Evolutionary conservation across 176 grass and related monocot species (phyloP).

Genomic region (Juncus effusus): DNA sequence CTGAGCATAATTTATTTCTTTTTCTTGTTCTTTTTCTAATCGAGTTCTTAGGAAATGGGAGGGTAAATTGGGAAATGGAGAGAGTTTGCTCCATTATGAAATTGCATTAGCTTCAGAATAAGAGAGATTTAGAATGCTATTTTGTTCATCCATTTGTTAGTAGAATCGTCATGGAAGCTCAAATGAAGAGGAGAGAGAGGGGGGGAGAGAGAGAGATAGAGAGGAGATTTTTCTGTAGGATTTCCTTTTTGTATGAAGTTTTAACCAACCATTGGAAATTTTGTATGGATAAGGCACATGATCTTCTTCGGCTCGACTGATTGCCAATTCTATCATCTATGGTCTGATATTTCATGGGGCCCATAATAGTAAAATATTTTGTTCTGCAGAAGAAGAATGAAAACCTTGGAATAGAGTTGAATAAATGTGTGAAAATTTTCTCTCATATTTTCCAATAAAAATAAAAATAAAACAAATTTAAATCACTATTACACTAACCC

Average conservation of each 20-base stretch:
- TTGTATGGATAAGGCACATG: conserved; percentile 17
- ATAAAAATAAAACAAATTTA: background rate
- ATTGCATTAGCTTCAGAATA: background rate
- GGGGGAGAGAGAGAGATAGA: too few species aligned
- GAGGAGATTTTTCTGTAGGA: too few species aligned
- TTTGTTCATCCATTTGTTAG: background rate
- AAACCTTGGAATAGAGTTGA: background rate
- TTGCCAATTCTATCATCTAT: background rate
- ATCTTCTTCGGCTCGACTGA: background rate
- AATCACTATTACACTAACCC: too few species aligned
- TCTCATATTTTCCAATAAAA: background rate
- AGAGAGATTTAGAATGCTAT: background rate
- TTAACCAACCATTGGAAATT: conserved; percentile 3
- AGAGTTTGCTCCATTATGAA: conserved; percentile 59
- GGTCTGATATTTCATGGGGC: too few species aligned
- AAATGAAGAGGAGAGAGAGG: too few species aligned
- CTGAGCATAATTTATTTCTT: conserved; percentile 13
- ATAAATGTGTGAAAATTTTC: background rate
- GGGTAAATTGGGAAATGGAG: conserved; percentile 40
- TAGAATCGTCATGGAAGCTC: background rate
- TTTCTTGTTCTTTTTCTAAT: background rate
- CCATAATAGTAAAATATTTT: background rate
- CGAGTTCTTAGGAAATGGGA: conserved; percentile 17
- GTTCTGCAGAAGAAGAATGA: background rate
- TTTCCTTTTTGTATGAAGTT: too few species aligned